These are phyloP conservation scores for Kodamaea fukazawae DNA, from an alignment of 805 yeast species.

Conservation along the genomic window DNA sequence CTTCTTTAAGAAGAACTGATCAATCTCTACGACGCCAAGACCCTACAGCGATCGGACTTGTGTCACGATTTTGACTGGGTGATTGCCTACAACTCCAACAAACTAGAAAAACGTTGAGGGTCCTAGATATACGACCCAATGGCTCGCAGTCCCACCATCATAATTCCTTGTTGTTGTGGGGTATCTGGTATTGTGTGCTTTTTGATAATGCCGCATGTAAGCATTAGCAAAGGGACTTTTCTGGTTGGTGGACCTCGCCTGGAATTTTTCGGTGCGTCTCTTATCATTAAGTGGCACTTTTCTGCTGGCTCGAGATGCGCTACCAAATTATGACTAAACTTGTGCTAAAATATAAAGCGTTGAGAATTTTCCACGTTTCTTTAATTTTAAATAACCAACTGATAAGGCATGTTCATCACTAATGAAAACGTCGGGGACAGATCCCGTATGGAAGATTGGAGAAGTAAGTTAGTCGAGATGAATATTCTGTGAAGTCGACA, in stretches of 20 bases:
- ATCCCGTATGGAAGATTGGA: conserved; percentile 55
- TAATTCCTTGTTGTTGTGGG: neutral
- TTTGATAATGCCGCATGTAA: no score
- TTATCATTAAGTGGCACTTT: neutral
- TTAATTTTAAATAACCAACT: neutral
- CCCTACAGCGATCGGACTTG: neutral
- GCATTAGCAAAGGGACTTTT: no score
- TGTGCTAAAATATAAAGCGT: neutral
- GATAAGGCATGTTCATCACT: conserved; percentile 67
- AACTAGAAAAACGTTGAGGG: neutral
- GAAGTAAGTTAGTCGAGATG: conserved; percentile 36
- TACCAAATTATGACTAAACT: conserved; percentile 9
- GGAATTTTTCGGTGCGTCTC: no score
- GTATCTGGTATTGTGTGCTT: no score
- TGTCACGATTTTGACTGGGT: neutral
- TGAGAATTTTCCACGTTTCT: conserved; percentile 2
- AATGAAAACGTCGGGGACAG: conserved; percentile 86
- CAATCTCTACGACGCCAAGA: neutral
- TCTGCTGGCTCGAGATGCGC: conserved; percentile 4
- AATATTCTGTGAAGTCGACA: neutral
- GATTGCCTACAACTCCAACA: neutral
- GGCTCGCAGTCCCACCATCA: conserved; percentile 2
- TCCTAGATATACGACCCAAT: neutral
- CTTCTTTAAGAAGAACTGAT: conserved; percentile 25
- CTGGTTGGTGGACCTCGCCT: no score